Evolutionary conservation across 108 stramenopile species (phyloP).

Genomic region (Cylindrotheca closterium): DNA sequence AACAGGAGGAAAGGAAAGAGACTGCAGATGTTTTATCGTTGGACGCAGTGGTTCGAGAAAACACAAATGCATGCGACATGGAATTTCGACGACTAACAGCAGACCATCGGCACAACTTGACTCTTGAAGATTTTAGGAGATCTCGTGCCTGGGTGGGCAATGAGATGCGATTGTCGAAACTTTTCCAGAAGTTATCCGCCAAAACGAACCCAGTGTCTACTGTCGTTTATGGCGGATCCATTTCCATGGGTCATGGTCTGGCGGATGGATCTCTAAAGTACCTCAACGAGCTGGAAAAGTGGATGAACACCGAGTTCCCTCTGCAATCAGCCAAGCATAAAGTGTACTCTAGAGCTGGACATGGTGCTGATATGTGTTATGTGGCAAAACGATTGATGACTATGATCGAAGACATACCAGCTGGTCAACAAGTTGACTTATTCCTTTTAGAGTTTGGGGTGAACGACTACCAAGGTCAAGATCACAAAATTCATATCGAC

Average conservation of each 20-base stretch:
- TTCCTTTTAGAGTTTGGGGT: constrained; percentile 62
- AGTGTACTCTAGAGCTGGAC: constrained; percentile 53
- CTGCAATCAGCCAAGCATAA: constrained; percentile 20
- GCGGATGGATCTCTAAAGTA: constrained; percentile 23
- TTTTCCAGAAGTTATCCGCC: constrained; percentile 19
- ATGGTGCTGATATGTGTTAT: constrained; percentile 62
- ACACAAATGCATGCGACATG: constrained; percentile 15
- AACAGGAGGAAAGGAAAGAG: neutral
- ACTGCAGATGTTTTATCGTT: neutral
- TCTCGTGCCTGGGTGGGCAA: constrained; percentile 53
- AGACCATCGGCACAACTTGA: constrained; percentile 40
- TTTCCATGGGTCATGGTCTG: constrained; percentile 57
- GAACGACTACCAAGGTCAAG: constrained; percentile 69
- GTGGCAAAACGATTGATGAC: constrained; percentile 57
- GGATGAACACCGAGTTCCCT: constrained; percentile 66
- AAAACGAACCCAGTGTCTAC: constrained; percentile 35
- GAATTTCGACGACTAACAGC: constrained; percentile 42
- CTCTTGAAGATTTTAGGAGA: constrained; percentile 39
- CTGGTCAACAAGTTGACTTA: constrained; percentile 37
- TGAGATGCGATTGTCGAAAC: constrained; percentile 31
- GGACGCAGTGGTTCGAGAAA: neutral
- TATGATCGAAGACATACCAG: constrained; percentile 43
- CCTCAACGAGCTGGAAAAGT: constrained; percentile 39
- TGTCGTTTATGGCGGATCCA: constrained; percentile 58
- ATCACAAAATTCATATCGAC: constrained; percentile 46